Base-by-base conservation (phyloP, 148 eudicot genomes). In the Rhododendron griersonianum region DNA sequence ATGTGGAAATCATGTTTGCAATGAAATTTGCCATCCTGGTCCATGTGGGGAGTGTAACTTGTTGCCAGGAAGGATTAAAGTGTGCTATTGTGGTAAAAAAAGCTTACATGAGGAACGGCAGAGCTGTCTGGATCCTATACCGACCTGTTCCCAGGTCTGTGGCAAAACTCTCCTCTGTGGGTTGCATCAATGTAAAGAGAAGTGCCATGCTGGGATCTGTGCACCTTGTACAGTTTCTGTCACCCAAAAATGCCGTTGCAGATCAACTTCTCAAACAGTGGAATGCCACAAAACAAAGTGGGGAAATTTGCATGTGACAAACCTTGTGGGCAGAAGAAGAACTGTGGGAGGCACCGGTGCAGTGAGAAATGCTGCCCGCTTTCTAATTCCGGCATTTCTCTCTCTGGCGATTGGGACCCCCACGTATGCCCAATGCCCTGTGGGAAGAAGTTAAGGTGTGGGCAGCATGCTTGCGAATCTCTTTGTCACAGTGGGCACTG, bases 401-500 rank as follows among this genome's bases (percentile, higher is more conserved):
- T 69, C 37, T 55, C 90, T 8, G 90, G 89, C 77, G 94, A 90
- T 76, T 94, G 94, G 95, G 91, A 93, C 82, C 98, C 98, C 14
- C 98, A 97, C 81, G 89, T 97, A 78, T 97, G 99, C 82, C 91
- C 96, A 23, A 97, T 94, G 90, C 89, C 94, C 4, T 97, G 99
- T 88, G 99, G 92, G 80, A 97, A 97, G 93, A 95, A 93, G 92
- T 89, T 95, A 65, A 92, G 96, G 82, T 95, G 99, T 83, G 99
- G 99, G 86, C 96, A 97, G 86, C 98, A 97, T 90, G 88, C 96
- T 15, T 95, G 99, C 44, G 90, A 84, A n/a, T 91, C 95, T 9
- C 88, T 91, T 57, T 97, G 98, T 90, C 98, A 95, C 87, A 94
- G 98, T 87, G 99, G 99, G 15, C 99, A 97, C 79, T 97, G 99